phyloP scores from a whole-genome alignment of 306 rosid species.

The Bauhinia variegata region DNA sequence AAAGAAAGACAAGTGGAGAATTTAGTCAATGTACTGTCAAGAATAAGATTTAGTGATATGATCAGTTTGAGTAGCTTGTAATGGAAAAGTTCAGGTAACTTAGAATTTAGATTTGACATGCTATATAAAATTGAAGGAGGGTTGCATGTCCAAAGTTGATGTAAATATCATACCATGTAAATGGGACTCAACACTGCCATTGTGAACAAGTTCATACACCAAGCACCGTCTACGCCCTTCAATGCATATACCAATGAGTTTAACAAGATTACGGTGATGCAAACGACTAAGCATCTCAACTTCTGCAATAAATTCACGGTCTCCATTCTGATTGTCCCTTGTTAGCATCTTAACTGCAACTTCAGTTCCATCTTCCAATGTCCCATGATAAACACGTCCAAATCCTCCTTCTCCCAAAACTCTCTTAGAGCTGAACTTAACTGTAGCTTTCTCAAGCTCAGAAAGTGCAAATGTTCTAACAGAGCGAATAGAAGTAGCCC shows the following conservation, averaged over 20 bases:
- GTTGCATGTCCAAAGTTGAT: slow-evolving; percentile 23
- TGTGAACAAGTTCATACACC: slow-evolving; percentile 87
- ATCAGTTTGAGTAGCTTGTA: neutral
- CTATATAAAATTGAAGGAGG: slow-evolving; percentile 18
- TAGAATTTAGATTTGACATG: neutral
- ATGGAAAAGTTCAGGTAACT: neutral
- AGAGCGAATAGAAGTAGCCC: slow-evolving; percentile 73
- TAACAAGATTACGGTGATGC: slow-evolving; percentile 98
- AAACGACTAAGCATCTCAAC: slow-evolving; percentile 92
- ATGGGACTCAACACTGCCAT: slow-evolving; percentile 98
- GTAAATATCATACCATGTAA: slow-evolving; percentile 73
- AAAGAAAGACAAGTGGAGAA: too few species aligned
- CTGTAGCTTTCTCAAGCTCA: slow-evolving; percentile 89
- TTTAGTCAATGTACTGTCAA: too few species aligned
- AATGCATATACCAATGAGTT: slow-evolving; percentile 86
- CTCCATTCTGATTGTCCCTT: slow-evolving; percentile 72
- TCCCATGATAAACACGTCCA: slow-evolving; percentile 86
- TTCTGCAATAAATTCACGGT: slow-evolving; percentile 82
- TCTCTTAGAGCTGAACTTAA: slow-evolving; percentile 72
- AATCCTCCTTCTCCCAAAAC: slow-evolving; percentile 96
- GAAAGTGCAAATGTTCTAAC: slow-evolving; percentile 76
- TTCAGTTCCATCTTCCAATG: slow-evolving; percentile 81
- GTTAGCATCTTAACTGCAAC: slow-evolving; percentile 90
- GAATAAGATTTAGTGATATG: neutral
- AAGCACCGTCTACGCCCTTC: slow-evolving; percentile 82